A percentile compares a stretch with the other conserved stretches of the same genome.
Evolutionary conservation across 495 filamentous ascomycete species (phyloP).

Genomic region (Hypoxylon crocopeplum): DNA sequence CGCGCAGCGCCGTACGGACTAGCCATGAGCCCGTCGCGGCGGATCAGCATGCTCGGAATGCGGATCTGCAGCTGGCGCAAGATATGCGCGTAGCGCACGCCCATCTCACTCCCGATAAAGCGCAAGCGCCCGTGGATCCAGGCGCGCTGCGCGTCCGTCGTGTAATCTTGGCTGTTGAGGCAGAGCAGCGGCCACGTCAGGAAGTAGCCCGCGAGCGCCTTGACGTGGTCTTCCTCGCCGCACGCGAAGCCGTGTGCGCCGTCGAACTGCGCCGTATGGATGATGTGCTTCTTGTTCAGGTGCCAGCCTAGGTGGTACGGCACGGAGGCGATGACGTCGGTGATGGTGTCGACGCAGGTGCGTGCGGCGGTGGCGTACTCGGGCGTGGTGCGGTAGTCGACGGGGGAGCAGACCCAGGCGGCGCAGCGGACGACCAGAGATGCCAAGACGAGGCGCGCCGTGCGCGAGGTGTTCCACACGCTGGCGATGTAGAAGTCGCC

Average conservation of each 20-base stretch:
- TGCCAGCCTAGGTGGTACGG: slow-evolving; percentile 62
- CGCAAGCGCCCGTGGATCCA: slow-evolving; percentile 55
- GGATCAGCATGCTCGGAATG: slow-evolving; percentile 61
- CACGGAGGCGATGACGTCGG: slow-evolving; percentile 58
- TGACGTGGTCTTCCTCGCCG: slow-evolving; percentile 45
- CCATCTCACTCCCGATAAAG: slow-evolving; percentile 54
- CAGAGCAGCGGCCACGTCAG: slow-evolving; percentile 52
- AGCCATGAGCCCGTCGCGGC: slow-evolving; percentile 51
- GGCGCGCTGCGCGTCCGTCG: slow-evolving; percentile 55
- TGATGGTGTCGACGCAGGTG: slow-evolving; percentile 51
- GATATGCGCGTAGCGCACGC: slow-evolving; percentile 57
- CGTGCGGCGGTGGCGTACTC: slow-evolving; percentile 55
- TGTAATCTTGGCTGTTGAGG: slow-evolving; percentile 54
- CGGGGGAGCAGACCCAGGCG: slow-evolving; percentile 57
- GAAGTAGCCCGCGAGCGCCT: slow-evolving; percentile 55
- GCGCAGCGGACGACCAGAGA: slow-evolving; percentile 56
- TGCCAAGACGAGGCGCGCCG: slow-evolving; percentile 53
- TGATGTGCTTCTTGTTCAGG: slow-evolving; percentile 21
- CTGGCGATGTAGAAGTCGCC: slow-evolving; percentile 56
- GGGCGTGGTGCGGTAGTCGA: slow-evolving; percentile 60
- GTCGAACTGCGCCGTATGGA: slow-evolving; percentile 10
- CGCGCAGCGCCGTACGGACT: slow-evolving; percentile 40
- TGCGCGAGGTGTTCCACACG: slow-evolving; percentile 55
- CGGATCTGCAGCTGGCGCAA: slow-evolving; percentile 54
- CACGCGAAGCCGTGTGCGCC: slow-evolving; percentile 39